Evolutionary conservation across 768 basidiomycete genomes (phyloP), one percentile per base, ranked within the genome.

Genomic region (Kwoniella mangroviensis): DNA sequence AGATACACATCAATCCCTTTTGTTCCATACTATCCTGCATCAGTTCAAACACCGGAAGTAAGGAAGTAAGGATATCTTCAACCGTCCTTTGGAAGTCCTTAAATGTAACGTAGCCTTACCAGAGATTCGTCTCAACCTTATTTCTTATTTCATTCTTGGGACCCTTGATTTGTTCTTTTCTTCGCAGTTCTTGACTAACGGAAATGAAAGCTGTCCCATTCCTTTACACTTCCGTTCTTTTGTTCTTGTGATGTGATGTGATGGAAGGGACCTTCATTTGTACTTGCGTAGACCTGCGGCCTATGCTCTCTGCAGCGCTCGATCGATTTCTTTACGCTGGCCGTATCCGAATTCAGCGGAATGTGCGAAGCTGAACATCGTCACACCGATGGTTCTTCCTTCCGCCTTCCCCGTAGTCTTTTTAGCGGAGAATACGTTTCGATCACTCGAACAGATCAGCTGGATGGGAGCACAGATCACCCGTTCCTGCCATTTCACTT

Each of bases 31-130:
- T 34, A 7, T 34, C 34, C 34, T 7, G 9, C 9, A 34, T 34
- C 34, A 34, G 34, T 34, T 34, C 34, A 34, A 6, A 34, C 34
- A 34, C 34, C 34, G 34, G 9, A 34, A 7, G 34, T 34, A 7
- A 0, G 34, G 6, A 34, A 5, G 34, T 34, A 34, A 34, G 34
- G 34, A n/a, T n/a, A n/a, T 34, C 6, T 34, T 34, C 9, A 49
- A 10, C 45, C 45, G 10, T 49, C 45, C 0, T 49, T 49, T 60
- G 21, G 34, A 34, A 43, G n/a, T 34, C 58, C 40, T 42, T n/a
- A 60, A 6, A 21, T 41, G 34, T 60, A 60, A 60, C 58, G 58
- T 60, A 60, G 58, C 58, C 58, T 60, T 60, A 60, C 58, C 58
- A 60, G 19, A 19, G 10, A 42, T 43, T 60, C 58, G 58, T 60